phyloP scores from a whole-genome alignment of 2,329 filamentous ascomycete species.

The Ceratocystis alfenasii region DNA sequence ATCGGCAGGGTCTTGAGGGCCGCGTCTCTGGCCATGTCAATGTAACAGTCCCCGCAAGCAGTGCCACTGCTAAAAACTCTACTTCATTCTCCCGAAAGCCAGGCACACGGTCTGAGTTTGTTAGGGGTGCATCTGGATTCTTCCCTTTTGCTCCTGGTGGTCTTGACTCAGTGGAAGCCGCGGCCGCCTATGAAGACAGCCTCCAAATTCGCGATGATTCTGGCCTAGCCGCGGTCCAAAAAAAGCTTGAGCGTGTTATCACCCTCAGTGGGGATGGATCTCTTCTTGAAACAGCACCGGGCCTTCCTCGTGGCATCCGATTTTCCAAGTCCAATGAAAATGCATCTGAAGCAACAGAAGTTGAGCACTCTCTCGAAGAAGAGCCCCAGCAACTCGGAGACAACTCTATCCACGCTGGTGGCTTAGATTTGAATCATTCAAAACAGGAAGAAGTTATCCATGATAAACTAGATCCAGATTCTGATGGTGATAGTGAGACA shows the following conservation, averaged over 20 bases:
- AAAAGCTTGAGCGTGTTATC: conserved; percentile 71
- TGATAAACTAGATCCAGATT: background rate
- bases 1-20: conserved; percentile 80
- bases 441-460: background rate
- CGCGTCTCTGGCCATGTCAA: conserved; percentile 88
- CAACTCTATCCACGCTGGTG: background rate
- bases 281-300: conserved; percentile 69
- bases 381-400: conserved; percentile 33
- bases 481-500: conserved; percentile 25
- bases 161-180: conserved; percentile 72
- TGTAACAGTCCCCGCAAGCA: conserved; percentile 80
- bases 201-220: conserved; percentile 29
- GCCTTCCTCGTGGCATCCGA: conserved; percentile 65
- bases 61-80: conserved; percentile 87
- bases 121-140: conserved; percentile 82
- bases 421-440: background rate
- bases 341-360: conserved; percentile 46
- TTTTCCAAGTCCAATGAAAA: conserved; percentile 54
- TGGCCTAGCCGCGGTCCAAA: conserved; percentile 28
- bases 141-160: conserved; percentile 91
- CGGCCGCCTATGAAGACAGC: conserved; percentile 73
- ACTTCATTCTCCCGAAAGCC: conserved; percentile 81
- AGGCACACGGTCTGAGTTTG: conserved; percentile 76
- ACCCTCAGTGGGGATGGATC: conserved; percentile 66
- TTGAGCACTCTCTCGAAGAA: conserved; percentile 39